Base-by-base conservation (phyloP, 139 green algal genomes). In the Coelastrella sp. region DNA sequence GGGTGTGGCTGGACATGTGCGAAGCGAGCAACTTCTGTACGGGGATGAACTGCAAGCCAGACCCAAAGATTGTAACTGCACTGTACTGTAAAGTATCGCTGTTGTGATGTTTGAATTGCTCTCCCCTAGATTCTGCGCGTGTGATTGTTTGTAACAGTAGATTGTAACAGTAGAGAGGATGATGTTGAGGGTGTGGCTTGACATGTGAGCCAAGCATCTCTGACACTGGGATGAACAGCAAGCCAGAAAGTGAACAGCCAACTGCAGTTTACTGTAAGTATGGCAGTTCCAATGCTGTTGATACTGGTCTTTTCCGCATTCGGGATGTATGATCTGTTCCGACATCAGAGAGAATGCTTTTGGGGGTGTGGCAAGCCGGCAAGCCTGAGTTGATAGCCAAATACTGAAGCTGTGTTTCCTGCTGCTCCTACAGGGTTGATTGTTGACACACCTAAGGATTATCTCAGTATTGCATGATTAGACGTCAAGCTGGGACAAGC, bases 141-240 rank as follows among this genome's bases (percentile, higher is more conserved):
- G n/a, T n/a, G n/a, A n/a, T n/a, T n/a, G n/a, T n/a, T n/a, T n/a
- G n/a, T n/a, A n/a, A n/a, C n/a, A n/a, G n/a, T n/a, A n/a, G n/a
- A n/a, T n/a, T n/a, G n/a, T n/a, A n/a, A n/a, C n/a, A n/a, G n/a
- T n/a, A n/a, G n/a, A n/a, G n/a, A n/a, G n/a, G n/a, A n/a, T n/a
- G n/a, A n/a, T n/a, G n/a, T n/a, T n/a, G n/a, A 64, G 82, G 7
- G 32, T 87, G 5, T 87, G 82, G 82, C 32, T 87, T 61, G 82
- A 87, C 94, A 97, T 97, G 96, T 94, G 97, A 97, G 84, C 73
- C 83, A 78, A 19, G 89, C 57, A 97, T 97, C 91, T 97, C 98
- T 88, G 96, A 94, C 83, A 92, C 90, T 4, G 95, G 93, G 71
- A 77, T 77, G 71, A 14, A 77, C 6, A 10, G 71, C 17, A 77